phyloP scores from a whole-genome alignment of 495 filamentous ascomycete genomes.

The Xylaria nigripes region DNA sequence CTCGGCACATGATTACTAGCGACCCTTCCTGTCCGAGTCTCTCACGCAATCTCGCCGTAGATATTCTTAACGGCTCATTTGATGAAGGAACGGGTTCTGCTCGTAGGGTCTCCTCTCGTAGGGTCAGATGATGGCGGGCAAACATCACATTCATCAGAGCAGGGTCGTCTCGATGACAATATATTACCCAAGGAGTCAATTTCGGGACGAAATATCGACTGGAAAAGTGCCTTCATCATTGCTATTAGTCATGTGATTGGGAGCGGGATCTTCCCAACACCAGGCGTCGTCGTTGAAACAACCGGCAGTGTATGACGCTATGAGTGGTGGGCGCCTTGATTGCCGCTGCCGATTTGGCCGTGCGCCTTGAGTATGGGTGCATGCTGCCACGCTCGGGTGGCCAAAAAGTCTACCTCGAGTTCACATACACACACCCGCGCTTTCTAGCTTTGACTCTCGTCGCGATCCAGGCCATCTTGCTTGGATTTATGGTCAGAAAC shows the following conservation, averaged over 20 bases:
- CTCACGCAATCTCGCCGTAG: not conserved
- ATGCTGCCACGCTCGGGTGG: slow-evolving; percentile 66
- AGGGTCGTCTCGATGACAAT: slow-evolving; percentile 42
- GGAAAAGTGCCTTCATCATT: slow-evolving; percentile 65
- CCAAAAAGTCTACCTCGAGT: slow-evolving; percentile 71
- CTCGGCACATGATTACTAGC: not conserved
- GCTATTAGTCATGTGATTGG: slow-evolving; percentile 70
- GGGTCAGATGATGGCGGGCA: slow-evolving; percentile 12
- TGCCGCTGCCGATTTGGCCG: slow-evolving; percentile 49
- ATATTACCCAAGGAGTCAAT: slow-evolving; percentile 56
- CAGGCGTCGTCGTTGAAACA: slow-evolving; percentile 57
- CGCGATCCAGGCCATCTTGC: slow-evolving; percentile 56
- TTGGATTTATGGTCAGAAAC: slow-evolving; percentile 64
- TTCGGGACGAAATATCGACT: slow-evolving; percentile 55
- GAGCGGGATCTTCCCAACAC: slow-evolving; percentile 67
- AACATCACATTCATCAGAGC: slow-evolving; percentile 16
- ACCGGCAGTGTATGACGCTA: slow-evolving; percentile 57
- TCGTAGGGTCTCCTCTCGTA: not conserved
- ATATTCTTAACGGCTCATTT: not conserved
- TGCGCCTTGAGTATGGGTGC: slow-evolving; percentile 61
- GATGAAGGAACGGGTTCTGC: slow-evolving; percentile 6
- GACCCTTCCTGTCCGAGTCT: not conserved
- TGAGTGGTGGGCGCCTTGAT: slow-evolving; percentile 59
- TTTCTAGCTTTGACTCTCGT: slow-evolving; percentile 63
- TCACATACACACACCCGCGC: slow-evolving; percentile 56